These are phyloP conservation scores for Fomitopsis schrenkii DNA, from an alignment of 1,284 basidiomycete species.

Conservation along the genomic window DNA sequence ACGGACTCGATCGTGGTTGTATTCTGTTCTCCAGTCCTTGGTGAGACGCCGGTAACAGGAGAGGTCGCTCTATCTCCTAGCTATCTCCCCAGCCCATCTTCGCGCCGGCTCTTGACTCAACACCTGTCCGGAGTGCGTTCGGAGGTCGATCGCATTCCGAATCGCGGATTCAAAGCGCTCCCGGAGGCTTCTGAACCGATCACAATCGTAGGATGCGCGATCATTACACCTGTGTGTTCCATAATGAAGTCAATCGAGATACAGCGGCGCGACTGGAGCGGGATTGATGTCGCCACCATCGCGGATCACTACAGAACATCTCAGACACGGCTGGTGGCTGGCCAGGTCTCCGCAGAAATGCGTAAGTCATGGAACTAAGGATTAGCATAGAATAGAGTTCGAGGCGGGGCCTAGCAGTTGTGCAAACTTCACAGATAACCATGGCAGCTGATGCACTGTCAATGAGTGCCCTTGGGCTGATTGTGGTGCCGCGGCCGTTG, in stretches of 20 bases:
- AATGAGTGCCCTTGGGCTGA: slow-evolving; percentile 24
- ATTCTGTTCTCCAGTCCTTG: background rate
- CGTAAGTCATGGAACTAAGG: background rate
- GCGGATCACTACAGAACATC: background rate
- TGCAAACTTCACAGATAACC: background rate
- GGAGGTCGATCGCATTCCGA: slow-evolving; percentile 3
- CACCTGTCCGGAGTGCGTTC: slow-evolving; percentile 6
- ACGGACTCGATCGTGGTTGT: slow-evolving; percentile 1
- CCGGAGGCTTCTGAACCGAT: slow-evolving; percentile 5
- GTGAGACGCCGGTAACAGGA: background rate
- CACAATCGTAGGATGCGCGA: slow-evolving; percentile 6
- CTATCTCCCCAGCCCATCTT: slow-evolving; percentile 8
- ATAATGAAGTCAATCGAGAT: slow-evolving; percentile 6
- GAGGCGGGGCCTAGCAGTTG: background rate
- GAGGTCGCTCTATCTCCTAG: slow-evolving; percentile 7
- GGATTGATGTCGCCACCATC: slow-evolving; percentile 2
- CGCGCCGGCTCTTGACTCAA: slow-evolving; percentile 2
- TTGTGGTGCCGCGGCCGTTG: slow-evolving; percentile 24
- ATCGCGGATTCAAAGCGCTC: slow-evolving; percentile 4
- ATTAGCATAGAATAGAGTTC: background rate
- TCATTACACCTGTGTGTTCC: slow-evolving; percentile 4
- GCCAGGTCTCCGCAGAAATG: background rate
- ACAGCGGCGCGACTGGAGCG: background rate
- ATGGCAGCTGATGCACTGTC: slow-evolving; percentile 1
- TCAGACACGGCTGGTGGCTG: background rate